These are phyloP conservation scores for Blastocladiella britannica DNA, from an alignment of 192 early-diverging fungal genomes.

Conservation along the genomic window DNA sequence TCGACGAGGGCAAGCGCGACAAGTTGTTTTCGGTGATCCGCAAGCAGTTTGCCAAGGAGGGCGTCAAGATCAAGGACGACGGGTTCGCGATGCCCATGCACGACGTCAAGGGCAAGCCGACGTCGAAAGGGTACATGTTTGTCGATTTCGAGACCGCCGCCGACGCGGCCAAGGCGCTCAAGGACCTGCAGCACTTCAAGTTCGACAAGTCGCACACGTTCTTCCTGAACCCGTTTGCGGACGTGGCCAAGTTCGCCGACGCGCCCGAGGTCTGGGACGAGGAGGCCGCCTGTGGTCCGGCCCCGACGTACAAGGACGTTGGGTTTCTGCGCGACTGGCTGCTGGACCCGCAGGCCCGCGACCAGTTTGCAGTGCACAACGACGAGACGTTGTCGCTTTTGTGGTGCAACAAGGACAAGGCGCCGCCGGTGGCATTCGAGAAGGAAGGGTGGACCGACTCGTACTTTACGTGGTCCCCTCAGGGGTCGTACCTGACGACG, in stretches of 20 bases:
- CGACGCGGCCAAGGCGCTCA: slow-evolving; percentile 57
- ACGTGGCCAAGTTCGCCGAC: slow-evolving; percentile 62
- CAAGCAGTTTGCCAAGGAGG: slow-evolving; percentile 58
- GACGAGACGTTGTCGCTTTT: slow-evolving; percentile 65
- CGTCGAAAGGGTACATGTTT: slow-evolving; percentile 81
- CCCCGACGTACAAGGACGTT: slow-evolving; percentile 23
- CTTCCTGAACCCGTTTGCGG: slow-evolving; percentile 71
- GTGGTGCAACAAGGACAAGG: slow-evolving; percentile 76
- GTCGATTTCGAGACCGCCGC: slow-evolving; percentile 77
- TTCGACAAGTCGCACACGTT: slow-evolving; percentile 67
- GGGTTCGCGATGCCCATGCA: slow-evolving; percentile 80
- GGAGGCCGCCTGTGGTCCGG: slow-evolving; percentile 30
- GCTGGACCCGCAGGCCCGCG: slow-evolving; percentile 55
- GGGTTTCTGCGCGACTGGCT: slow-evolving; percentile 85
- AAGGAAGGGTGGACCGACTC: slow-evolving; percentile 80
- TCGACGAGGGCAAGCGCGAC: slow-evolving; percentile 66
- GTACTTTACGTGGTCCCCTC: slow-evolving; percentile 84
- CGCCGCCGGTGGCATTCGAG: slow-evolving; percentile 37
- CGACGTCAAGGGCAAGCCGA: slow-evolving; percentile 33
- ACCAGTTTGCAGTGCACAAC: slow-evolving; percentile 78
- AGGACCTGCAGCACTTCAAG: slow-evolving; percentile 47
- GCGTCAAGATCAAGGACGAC: slow-evolving; percentile 50
- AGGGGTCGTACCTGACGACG: slow-evolving; percentile 79
- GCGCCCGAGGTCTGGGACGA: slow-evolving; percentile 49
- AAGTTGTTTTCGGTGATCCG: slow-evolving; percentile 50